Conservation (phyloP, 106 monocot genomes). For the Platanthera zijinensis region DNA sequence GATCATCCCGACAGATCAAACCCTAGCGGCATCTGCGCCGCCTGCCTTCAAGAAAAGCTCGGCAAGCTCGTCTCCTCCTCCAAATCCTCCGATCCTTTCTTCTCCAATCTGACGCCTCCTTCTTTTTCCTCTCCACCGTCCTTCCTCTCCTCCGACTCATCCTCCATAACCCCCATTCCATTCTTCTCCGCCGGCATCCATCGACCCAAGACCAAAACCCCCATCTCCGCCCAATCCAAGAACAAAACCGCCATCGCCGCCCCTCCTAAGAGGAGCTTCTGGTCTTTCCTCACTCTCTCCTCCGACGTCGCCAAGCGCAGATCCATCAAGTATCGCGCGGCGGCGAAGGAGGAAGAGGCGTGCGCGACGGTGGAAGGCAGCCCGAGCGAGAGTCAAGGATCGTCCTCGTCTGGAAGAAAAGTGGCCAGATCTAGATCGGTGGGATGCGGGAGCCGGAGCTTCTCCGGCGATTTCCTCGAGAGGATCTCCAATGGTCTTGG, state of each 20-base stretch:
- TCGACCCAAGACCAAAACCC: too few species aligned
- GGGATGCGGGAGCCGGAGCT: slow-evolving; percentile 43
- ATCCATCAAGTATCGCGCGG: slow-evolving; percentile 20
- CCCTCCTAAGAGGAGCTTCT: slow-evolving; percentile 54
- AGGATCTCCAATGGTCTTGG: slow-evolving; percentile 40
- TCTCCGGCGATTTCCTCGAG: slow-evolving; percentile 48
- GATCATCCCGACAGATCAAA: slow-evolving; percentile 41
- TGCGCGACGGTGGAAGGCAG: slow-evolving; percentile 17
- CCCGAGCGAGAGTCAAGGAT: slow-evolving; percentile 13
- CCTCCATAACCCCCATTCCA: slow-evolving; percentile 18
- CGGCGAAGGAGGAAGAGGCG: background rate
- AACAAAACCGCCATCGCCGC: slow-evolving; percentile 42
- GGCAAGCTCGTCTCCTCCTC: slow-evolving; percentile 56
- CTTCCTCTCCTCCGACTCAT: slow-evolving; percentile 15
- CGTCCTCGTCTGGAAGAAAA: slow-evolving; percentile 30
- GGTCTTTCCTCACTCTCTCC: slow-evolving; percentile 44
- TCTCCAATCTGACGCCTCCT: slow-evolving; percentile 16
- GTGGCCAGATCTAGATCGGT: slow-evolving; percentile 39
- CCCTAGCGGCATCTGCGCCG: slow-evolving; percentile 49
- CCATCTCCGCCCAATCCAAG: background rate
- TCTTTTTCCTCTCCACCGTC: slow-evolving; percentile 29
- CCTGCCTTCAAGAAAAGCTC: slow-evolving; percentile 63
- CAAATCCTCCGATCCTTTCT: slow-evolving; percentile 31
- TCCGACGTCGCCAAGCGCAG: slow-evolving; percentile 10
- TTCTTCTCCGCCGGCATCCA: slow-evolving; percentile 16